Conservation (phyloP, 371 early-diverging fungal species). For the Syncephalastrum monosporum region DNA sequence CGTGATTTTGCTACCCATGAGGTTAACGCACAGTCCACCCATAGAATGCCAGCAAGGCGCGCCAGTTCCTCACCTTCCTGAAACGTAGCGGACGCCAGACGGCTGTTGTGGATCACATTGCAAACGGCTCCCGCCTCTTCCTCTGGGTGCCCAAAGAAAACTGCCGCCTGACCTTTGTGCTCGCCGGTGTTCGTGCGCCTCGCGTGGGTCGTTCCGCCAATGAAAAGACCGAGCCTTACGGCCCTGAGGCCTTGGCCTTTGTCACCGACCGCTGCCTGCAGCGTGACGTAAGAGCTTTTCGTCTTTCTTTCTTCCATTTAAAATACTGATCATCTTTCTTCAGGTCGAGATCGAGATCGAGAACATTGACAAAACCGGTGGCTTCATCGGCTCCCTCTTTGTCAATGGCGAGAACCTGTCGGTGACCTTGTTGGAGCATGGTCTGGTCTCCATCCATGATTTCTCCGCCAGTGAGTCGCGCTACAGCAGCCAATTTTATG, state of each 20-base stretch:
- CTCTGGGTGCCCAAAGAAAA: constrained; percentile 85
- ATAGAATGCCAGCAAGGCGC: constrained; percentile 76
- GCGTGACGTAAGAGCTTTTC: constrained; percentile 65
- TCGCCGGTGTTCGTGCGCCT: constrained; percentile 77
- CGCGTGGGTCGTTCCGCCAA: constrained; percentile 62
- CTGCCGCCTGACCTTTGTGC: constrained; percentile 79
- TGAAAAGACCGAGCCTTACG: constrained; percentile 87
- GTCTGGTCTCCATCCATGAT: constrained; percentile 81
- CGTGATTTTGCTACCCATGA: background rate
- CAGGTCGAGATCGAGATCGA: constrained; percentile 82
- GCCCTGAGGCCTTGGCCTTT: constrained; percentile 79
- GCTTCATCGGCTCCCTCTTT: constrained; percentile 85
- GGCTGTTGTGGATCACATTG: constrained; percentile 87
- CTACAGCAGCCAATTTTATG: constrained; percentile 66
- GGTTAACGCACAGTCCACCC: background rate
- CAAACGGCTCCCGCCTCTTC: constrained; percentile 82
- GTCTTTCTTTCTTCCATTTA: background rate
- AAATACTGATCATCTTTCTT: background rate
- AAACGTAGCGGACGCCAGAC: constrained; percentile 72
- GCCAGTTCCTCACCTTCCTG: constrained; percentile 80
- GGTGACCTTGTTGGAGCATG: constrained; percentile 69
- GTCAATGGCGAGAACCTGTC: constrained; percentile 69
- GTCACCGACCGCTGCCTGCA: constrained; percentile 71
- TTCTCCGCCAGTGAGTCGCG: constrained; percentile 83
- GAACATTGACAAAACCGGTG: constrained; percentile 85